Evolutionary conservation across 148 eudicot species (phyloP).

Genomic region (Silene latifolia): DNA sequence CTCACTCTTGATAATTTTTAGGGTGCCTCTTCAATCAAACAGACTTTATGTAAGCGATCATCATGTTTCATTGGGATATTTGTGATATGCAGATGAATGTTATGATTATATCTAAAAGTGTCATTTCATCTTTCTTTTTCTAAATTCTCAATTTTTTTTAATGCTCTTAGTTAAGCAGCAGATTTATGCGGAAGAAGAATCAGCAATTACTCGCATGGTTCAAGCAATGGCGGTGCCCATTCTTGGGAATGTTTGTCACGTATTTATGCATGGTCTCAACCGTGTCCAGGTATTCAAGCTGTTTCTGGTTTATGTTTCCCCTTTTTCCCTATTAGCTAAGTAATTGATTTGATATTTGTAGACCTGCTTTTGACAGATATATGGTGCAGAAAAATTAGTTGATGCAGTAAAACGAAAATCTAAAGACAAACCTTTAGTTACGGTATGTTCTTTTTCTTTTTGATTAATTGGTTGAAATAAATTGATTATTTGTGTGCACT

Average conservation of each 20-base stretch:
- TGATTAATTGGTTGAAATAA: neutral
- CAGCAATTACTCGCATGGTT: conserved; percentile 70
- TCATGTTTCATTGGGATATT: neutral
- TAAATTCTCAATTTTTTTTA: neutral
- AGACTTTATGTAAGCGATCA: neutral
- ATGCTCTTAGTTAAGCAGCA: conserved; percentile 50
- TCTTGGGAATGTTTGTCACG: conserved; percentile 87
- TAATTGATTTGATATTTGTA: conserved; percentile 15
- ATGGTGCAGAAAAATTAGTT: conserved; percentile 82
- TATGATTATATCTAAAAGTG: neutral
- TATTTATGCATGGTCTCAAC: conserved; percentile 92
- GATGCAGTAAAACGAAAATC: conserved; percentile 54
- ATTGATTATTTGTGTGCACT: neutral
- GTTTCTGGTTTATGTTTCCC: neutral
- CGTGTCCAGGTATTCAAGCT: conserved; percentile 54
- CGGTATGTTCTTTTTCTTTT: conserved; percentile 38
- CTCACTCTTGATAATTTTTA: neutral
- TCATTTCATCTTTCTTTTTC: no score
- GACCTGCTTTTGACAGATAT: conserved; percentile 42
- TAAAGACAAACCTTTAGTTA: conserved; percentile 62
- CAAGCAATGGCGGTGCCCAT: conserved; percentile 89
- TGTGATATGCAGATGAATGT: neutral
- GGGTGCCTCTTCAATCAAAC: neutral
- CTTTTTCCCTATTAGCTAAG: neutral
- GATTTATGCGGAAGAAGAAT: conserved; percentile 66